Evolutionary conservation across 2,329 filamentous ascomycete species (phyloP), one percentile per base, ranked within the genome.

Genomic region (Colletotrichum aenigma): DNA sequence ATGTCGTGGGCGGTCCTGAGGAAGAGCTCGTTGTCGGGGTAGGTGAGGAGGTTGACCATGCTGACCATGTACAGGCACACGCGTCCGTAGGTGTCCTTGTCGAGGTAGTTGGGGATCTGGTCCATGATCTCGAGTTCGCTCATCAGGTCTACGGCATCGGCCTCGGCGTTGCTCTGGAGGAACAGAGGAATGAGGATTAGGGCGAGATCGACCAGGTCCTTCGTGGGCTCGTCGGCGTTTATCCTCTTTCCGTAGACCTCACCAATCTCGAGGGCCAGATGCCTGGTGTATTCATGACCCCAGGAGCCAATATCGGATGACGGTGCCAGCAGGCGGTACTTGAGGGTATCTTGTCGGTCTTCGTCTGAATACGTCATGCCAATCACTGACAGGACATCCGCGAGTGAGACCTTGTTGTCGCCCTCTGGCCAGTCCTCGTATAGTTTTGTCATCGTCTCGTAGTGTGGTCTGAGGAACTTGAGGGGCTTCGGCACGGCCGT

Each of bases 321-420:
- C 34, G 96, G 96, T 43, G 96, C 94, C 76, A 98, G 90, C 67
- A 99, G 90, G 79, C 97, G 93, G 88, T 97, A 99, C 87, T 98
- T 98, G 81, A 99, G 91, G 66, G 97, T 98, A 85, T 99, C 97
- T 86, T 98, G 92, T 84, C 95, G 93, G 81, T 98, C 95, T 86
- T 98, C 97, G 82, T 98, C 96, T 65, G 96, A 98, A 84, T 96
- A 98, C 70, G 97, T 99, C 97, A 99, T 99, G 77, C 96, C 97
- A 80, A 99, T 94, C 65, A 99, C 97, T 16, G 97, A 99, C 67
- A 99, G 89, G 80, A 98, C 97, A 86, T 99, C 97, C 61, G 97
- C 97, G 78, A 99, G 89, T 5, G 96, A 91, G 77, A 94, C 95
- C 91, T 97, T 98, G 87, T 98, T 92, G 68, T 95, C 92, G 78